phyloP scores from a whole-genome alignment of 2,329 filamentous ascomycete genomes.

The Penicillium sp. region DNA sequence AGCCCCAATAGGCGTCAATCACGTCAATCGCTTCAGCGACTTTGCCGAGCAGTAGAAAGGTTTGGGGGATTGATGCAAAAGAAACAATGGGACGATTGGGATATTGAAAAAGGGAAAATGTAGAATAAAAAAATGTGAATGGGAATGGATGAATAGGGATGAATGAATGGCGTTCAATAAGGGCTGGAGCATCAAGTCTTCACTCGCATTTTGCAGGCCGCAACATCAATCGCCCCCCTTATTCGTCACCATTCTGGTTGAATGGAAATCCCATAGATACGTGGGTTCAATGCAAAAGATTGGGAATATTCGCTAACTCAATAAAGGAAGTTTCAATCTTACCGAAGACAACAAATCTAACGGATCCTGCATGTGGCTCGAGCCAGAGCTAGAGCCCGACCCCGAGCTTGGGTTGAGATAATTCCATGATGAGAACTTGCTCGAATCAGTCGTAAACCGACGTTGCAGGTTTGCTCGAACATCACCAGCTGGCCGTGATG shows the following conservation, averaged over 20 bases:
- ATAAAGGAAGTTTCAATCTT: slow-evolving; percentile 30
- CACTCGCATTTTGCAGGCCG: not conserved
- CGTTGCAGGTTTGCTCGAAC: slow-evolving; percentile 76
- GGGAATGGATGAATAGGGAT: not conserved
- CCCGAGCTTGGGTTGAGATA: slow-evolving; percentile 61
- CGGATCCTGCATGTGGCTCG: slow-evolving; percentile 48
- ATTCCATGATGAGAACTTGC: slow-evolving; percentile 73
- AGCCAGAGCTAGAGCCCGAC: slow-evolving; percentile 42
- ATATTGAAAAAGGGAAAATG: not conserved
- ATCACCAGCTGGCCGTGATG: slow-evolving; percentile 58
- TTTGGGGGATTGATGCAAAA: not conserved
- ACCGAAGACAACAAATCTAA: slow-evolving; percentile 56
- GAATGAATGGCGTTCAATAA: not conserved
- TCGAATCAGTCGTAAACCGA: slow-evolving; percentile 89
- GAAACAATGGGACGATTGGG: not conserved
- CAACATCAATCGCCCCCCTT: not conserved
- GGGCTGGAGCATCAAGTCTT: not conserved
- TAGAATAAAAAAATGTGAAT: not conserved
- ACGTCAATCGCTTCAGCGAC: not conserved
- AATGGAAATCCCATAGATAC: not conserved
- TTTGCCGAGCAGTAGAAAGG: not conserved
- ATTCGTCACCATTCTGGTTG: not conserved
- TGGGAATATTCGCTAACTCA: not conserved
- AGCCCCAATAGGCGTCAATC: not conserved
- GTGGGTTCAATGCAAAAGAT: not conserved